Percentiles rank a stretch among this genome's conserved stretches.
phyloP scores from a whole-genome alignment of 257 asterid genomes.

The Eustoma russellianum region DNA sequence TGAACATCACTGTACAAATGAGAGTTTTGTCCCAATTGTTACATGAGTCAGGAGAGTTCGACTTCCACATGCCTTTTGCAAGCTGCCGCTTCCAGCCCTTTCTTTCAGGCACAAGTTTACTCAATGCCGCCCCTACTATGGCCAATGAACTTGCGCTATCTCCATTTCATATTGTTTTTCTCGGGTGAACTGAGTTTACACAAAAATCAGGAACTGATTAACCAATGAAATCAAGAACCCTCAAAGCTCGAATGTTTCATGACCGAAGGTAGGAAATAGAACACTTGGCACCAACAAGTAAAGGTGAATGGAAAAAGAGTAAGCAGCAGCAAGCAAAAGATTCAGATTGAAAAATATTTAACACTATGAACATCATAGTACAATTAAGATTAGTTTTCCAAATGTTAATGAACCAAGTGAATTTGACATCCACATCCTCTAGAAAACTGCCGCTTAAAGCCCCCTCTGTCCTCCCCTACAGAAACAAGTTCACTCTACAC shows the following conservation, averaged over 20 bases:
- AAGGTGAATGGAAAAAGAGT: neutral
- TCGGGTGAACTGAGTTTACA: too few relatives aligned
- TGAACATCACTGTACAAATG: too few relatives aligned
- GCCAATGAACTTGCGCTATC: too few relatives aligned
- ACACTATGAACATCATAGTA: neutral
- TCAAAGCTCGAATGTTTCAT: too few relatives aligned
- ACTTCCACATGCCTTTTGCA: neutral
- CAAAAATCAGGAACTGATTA: too few relatives aligned
- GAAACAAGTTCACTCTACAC: neutral
- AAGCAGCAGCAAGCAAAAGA: slow-evolving; percentile 8
- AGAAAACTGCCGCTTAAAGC: slow-evolving; percentile 10
- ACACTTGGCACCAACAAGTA: neutral
- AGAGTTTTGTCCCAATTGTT: too few relatives aligned
- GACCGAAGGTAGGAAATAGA: too few relatives aligned
- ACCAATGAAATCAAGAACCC: too few relatives aligned
- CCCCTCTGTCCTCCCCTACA: neutral
- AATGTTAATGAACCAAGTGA: neutral
- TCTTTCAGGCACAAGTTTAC: neutral
- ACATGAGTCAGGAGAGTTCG: too few relatives aligned
- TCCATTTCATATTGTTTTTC: too few relatives aligned
- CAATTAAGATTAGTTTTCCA: neutral
- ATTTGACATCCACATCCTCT: slow-evolving; percentile 6
- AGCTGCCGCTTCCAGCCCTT: slow-evolving; percentile 10
- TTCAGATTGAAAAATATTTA: slow-evolving; percentile 13
- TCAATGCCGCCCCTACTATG: neutral